Conservation (phyloP, 2,329 filamentous ascomycete species). For the Zymoseptoria passerinii region DNA sequence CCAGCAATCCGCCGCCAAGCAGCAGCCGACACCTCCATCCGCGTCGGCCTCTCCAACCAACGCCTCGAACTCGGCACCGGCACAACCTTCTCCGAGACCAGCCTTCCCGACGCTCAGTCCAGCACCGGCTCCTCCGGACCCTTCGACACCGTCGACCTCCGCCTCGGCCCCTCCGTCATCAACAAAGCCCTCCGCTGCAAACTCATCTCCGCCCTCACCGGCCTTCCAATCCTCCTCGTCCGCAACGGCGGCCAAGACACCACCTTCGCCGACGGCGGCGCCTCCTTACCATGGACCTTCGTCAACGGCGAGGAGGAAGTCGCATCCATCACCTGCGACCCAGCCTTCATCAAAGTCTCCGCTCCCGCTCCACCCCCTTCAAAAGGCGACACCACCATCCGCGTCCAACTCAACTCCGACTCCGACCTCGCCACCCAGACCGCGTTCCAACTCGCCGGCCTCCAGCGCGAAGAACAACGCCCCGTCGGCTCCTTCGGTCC, state of each 20-base stretch:
- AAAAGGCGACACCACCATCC: constrained; percentile 1
- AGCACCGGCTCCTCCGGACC: constrained; percentile 7
- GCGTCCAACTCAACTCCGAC: constrained; percentile 7
- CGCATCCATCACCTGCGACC: constrained; percentile 9
- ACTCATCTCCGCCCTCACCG: constrained; percentile 5
- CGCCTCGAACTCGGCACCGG: constrained; percentile 3
- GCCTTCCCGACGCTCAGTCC: constrained; percentile 1
- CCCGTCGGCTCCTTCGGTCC: constrained; percentile 5
- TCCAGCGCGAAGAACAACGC: constrained; percentile 3
- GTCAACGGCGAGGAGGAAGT: constrained; percentile 4
- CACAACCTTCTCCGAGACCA: constrained; percentile 8
- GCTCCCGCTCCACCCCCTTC: constrained; percentile 1
- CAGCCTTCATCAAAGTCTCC: constrained; percentile 3
- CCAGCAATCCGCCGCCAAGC: constrained; percentile 2
- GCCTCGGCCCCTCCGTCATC: constrained; percentile 6
- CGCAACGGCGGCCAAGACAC: constrained; percentile 8
- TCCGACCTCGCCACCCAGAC: constrained; percentile 9
- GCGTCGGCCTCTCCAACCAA: constrained; percentile 6
- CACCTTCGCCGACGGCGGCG: constrained; percentile 10
- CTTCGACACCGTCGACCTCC: constrained; percentile 8
- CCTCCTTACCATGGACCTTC: constrained; percentile 8
- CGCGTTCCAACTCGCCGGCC: constrained; percentile 3
- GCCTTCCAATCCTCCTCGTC: constrained; percentile 6
- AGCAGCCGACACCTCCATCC: constrained; percentile 4
- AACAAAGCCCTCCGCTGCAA: constrained; percentile 11